phyloP scores from a whole-genome alignment of 192 early-diverging fungal genomes.

The Gonapodya prolifera region DNA sequence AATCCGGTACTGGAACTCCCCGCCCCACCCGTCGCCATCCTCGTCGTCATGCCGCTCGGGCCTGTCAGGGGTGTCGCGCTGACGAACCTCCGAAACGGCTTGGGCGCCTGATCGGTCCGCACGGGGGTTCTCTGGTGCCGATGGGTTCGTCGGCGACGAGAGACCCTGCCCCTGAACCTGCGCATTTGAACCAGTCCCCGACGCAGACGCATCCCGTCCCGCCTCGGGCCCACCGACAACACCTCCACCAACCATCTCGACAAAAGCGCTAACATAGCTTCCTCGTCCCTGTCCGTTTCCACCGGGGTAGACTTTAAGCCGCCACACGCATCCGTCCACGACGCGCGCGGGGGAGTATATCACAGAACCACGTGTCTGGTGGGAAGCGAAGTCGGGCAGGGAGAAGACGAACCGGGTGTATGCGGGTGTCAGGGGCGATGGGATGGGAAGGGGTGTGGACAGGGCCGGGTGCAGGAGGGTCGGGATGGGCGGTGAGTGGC shows the following conservation, averaged over 20 bases:
- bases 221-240: neutral
- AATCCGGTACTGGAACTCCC: neutral
- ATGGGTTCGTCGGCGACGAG: neutral
- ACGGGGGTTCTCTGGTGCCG: too few species aligned
- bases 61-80: neutral
- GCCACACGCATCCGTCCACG: neutral
- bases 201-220: neutral
- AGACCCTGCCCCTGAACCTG: neutral
- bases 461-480: neutral
- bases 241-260: neutral
- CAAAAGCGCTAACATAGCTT: neutral
- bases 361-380: neutral
- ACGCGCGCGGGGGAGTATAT: neutral
- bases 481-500: neutral
- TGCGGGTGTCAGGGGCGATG: neutral
- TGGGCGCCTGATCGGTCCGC: neutral
- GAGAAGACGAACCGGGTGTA: neutral
- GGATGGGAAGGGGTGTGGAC: neutral
- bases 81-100: neutral
- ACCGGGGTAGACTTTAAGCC: neutral
- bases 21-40: neutral
- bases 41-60: neutral
- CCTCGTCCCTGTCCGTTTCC: neutral
- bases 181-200: neutral
- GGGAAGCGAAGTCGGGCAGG: neutral